These are phyloP conservation scores for Talaromyces atroroseus DNA, from an alignment of 2,329 filamentous ascomycete species.

Conservation along the genomic window DNA sequence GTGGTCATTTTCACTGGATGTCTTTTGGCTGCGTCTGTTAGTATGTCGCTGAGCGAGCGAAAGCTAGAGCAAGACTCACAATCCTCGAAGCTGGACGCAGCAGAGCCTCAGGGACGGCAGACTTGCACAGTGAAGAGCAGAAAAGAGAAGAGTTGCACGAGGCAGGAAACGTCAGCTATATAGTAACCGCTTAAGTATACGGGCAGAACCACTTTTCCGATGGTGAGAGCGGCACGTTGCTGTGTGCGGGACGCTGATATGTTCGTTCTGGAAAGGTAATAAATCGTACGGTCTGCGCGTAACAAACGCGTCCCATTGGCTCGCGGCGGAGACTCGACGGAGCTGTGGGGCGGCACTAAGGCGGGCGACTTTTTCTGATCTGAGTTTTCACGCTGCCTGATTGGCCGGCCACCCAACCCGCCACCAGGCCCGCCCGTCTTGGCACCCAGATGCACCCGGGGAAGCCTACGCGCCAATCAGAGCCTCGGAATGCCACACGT, in stretches of 20 bases:
- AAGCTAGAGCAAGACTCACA: neutral
- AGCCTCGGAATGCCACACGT: neutral
- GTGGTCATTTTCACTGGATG: slow-evolving; percentile 24
- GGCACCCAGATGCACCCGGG: slow-evolving; percentile 1
- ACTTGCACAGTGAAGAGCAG: neutral
- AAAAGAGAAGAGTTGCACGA: neutral
- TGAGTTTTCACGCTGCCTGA: neutral
- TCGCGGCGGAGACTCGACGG: neutral
- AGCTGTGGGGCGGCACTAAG: neutral
- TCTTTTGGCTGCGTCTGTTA: neutral
- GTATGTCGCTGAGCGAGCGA: neutral
- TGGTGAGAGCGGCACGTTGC: slow-evolving; percentile 10
- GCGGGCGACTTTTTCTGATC: neutral
- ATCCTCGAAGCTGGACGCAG: neutral
- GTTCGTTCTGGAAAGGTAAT: neutral
- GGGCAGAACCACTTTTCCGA: neutral
- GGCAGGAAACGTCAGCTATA: neutral
- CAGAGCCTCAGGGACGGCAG: neutral
- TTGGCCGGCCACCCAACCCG: neutral
- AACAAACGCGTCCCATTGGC: no score
- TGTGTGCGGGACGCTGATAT: slow-evolving; percentile 11
- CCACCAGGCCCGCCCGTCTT: neutral
- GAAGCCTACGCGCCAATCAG: slow-evolving; percentile 2
- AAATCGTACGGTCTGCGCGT: no score
- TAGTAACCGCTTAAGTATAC: no score